phyloP scores from a whole-genome alignment of 257 asterid genomes.

The Penstemon newberryi region DNA sequence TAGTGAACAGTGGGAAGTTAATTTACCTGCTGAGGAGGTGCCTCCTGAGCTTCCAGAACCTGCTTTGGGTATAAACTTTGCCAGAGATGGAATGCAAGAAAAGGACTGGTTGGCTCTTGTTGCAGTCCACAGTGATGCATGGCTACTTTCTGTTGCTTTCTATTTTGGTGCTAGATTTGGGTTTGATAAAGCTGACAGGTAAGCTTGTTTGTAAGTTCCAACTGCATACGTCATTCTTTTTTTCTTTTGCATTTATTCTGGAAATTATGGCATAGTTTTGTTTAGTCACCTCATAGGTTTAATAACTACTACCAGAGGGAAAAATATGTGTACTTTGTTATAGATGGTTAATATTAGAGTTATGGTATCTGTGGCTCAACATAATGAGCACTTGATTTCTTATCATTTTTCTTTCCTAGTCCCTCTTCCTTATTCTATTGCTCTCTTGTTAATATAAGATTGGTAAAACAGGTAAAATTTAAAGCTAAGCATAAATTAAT shows the following conservation, averaged over 20 bases:
- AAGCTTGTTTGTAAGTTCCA: slow-evolving; percentile 22
- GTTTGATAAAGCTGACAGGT: slow-evolving; percentile 71
- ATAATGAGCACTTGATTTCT: neutral
- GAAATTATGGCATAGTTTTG: slow-evolving; percentile 7
- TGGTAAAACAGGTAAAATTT: neutral
- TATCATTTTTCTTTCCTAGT: neutral
- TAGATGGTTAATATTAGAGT: slow-evolving; percentile 8
- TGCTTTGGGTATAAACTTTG: slow-evolving; percentile 78
- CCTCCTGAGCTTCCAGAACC: slow-evolving; percentile 91
- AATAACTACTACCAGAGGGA: neutral
- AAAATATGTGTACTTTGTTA: neutral
- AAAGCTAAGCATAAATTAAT: slow-evolving; percentile 7
- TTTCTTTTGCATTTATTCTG: slow-evolving; percentile 6
- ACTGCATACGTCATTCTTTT: neutral
- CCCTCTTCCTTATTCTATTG: neutral
- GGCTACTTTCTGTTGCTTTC: slow-evolving; percentile 77
- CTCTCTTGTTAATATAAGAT: slow-evolving; percentile 1
- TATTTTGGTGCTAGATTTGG: slow-evolving; percentile 79
- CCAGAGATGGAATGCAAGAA: slow-evolving; percentile 82
- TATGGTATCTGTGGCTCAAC: slow-evolving; percentile 16
- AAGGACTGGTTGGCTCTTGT: slow-evolving; percentile 82
- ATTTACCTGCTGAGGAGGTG: slow-evolving; percentile 81
- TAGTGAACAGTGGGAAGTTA: slow-evolving; percentile 72
- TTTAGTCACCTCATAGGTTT: slow-evolving; percentile 11
- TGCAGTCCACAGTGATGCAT: slow-evolving; percentile 80